Base-by-base conservation (phyloP, 345 rosid genomes). In the Salix udensis region DNA sequence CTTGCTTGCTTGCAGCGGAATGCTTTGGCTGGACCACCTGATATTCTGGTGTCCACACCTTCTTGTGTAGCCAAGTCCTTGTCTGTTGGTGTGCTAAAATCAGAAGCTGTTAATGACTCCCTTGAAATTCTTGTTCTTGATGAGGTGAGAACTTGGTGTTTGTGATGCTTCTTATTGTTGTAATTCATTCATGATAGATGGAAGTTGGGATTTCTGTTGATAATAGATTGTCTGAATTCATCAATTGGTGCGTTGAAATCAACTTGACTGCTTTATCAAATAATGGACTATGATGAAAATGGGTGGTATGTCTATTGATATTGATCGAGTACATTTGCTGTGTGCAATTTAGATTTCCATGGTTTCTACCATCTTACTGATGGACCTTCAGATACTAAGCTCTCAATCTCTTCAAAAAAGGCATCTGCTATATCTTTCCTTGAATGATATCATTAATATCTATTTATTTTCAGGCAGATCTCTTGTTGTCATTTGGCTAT, bases 71-170 rank as follows among this genome's bases (percentile, higher is more conserved):
- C 91, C 2, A 94, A 95, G 83, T 93, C 92, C 80, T 85, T 95
- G 77, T 87, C 91, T 7, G 81, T 82, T 53, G 97, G 94, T 68
- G 88, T 85, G 26, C 89, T 95, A 78, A 87, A 90, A 72, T 82
- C 92, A 8, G 13, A 85, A 30, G 83, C 89, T 9, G 76, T 93
- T 39, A 79, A 82, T 65, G 90, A 89, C 55, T 88, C 99, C 15
- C 96, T 93, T 73, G 92, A 89, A 70, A 85, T 91, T 66, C 88
- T 95, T 70, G 90, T 93, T 71, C 97, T 95, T 74, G 99, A 95
- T 84, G 97, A 95, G 98, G 98, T 95, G 67, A 79, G 86, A n/a
- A 10, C 52, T 19, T 55, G 15, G 6, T 30, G 16, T 7, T 34
- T 46, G 58, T 21, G 23, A 14, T 30, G 6, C 2, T 71, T 40